Percentiles rank a stretch among this genome's conserved stretches.
Conservation (phyloP, 2,329 filamentous ascomycete species). For the Colletotrichum plurivorum region DNA sequence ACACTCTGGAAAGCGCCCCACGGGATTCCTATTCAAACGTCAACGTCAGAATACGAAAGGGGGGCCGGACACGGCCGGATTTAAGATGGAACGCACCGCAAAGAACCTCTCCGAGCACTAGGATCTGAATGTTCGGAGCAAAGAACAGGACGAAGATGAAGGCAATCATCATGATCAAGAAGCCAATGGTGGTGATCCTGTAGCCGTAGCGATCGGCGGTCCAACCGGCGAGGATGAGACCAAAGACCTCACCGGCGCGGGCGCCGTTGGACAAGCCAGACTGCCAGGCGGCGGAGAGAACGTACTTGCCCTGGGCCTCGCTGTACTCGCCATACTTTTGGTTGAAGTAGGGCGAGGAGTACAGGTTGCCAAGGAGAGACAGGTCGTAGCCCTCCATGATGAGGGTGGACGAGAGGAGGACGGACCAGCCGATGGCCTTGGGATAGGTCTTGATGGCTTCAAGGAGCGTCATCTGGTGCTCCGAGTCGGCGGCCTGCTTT, state of each 20-base stretch:
- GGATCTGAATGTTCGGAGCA: slow-evolving; percentile 59
- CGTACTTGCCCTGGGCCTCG: slow-evolving; percentile 54
- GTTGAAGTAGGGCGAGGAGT: slow-evolving; percentile 61
- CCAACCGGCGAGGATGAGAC: slow-evolving; percentile 67
- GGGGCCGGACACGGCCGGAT: neutral
- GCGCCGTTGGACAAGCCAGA: slow-evolving; percentile 68
- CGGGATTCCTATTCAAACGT: slow-evolving; percentile 58
- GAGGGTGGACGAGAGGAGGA: slow-evolving; percentile 60
- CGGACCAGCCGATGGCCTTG: slow-evolving; percentile 63
- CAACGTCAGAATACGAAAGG: slow-evolving; percentile 31
- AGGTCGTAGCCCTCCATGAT: slow-evolving; percentile 69
- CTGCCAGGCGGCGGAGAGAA: slow-evolving; percentile 70
- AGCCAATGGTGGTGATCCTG: slow-evolving; percentile 63
- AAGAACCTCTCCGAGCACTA: slow-evolving; percentile 65
- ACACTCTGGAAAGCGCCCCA: slow-evolving; percentile 68
- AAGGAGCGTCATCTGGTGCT: slow-evolving; percentile 58
- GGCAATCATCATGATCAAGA: slow-evolving; percentile 60
- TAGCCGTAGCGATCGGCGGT: slow-evolving; percentile 65
- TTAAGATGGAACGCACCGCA: slow-evolving; percentile 45
- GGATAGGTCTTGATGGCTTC: slow-evolving; percentile 59
- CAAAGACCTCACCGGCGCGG: slow-evolving; percentile 68
- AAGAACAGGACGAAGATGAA: slow-evolving; percentile 71
- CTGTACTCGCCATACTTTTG: slow-evolving; percentile 60
- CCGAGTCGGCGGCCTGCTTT: slow-evolving; percentile 55
- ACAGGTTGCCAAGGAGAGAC: slow-evolving; percentile 63